Evolutionary conservation across 345 rosid species (phyloP).

Genomic region (Litchi chinensis): DNA sequence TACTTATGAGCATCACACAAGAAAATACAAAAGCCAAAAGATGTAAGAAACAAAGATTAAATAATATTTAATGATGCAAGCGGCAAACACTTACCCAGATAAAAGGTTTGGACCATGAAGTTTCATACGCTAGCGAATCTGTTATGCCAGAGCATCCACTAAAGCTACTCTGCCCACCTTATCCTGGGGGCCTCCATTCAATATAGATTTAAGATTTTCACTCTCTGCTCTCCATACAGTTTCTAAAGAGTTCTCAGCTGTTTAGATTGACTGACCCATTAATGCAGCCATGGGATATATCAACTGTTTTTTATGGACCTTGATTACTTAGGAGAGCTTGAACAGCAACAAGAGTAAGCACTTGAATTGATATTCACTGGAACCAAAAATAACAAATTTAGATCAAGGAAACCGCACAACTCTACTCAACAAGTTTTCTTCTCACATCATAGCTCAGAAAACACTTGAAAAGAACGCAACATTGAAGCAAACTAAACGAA

Average conservation of each 20-base stretch:
- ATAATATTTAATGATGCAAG: too few species aligned
- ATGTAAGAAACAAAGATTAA: conserved; percentile 19
- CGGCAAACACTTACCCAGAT: too few species aligned
- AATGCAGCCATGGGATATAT: conserved; percentile 71
- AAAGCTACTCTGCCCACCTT: conserved; percentile 38
- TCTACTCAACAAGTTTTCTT: too few species aligned
- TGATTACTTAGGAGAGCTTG: conserved; percentile 63
- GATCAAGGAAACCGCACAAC: too few species aligned
- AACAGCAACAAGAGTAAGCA: conserved; percentile 50
- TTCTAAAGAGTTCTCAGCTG: conserved; percentile 73
- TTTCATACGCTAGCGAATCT: conserved; percentile 74
- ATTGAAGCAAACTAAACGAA: too few species aligned
- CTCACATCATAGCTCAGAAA: too few species aligned
- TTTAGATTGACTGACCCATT: conserved; percentile 76
- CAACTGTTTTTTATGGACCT: conserved; percentile 75
- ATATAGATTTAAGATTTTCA: conserved; percentile 70
- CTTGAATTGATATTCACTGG: too few species aligned
- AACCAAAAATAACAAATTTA: too few species aligned
- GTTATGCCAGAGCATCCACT: too few species aligned
- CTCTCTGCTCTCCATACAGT: conserved; percentile 83
- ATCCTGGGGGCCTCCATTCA: conserved; percentile 67
- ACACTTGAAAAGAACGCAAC: too few species aligned
- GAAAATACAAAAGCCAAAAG: too few species aligned
- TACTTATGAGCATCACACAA: too few species aligned
- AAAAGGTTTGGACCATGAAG: conserved; percentile 60